phyloP scores from a whole-genome alignment of 495 filamentous ascomycete species.

The Hyaloscypha finlandica region DNA sequence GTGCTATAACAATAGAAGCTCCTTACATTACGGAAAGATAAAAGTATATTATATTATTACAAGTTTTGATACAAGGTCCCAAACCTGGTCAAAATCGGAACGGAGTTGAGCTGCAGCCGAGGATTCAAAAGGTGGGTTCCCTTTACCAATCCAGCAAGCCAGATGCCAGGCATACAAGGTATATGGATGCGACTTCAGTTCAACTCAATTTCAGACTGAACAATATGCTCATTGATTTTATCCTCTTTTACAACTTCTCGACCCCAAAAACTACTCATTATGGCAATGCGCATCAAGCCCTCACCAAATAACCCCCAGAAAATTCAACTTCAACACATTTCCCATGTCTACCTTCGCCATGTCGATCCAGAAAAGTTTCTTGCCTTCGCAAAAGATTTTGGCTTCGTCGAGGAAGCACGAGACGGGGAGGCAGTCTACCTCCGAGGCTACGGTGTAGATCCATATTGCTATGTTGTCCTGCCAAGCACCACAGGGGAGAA shows the following conservation, averaged over 20 bases:
- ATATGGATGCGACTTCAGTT: not conserved
- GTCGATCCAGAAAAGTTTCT: slow-evolving; percentile 26
- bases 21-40: no score
- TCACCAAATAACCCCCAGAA: not conserved
- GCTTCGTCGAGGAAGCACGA: slow-evolving; percentile 6
- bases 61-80: no score
- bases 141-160: not conserved
- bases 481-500: slow-evolving; percentile 41
- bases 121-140: not conserved
- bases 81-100: not conserved
- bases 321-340: slow-evolving; percentile 7
- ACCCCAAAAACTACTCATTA: not conserved
- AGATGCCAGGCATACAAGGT: not conserved
- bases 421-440: slow-evolving; percentile 51
- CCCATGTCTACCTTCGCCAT: slow-evolving; percentile 30
- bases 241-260: not conserved
- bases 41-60: no score
- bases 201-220: not conserved
- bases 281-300: not conserved
- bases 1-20: no score
- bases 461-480: slow-evolving; percentile 52
- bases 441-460: slow-evolving; percentile 58
- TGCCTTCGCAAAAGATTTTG: slow-evolving; percentile 29
- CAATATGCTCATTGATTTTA: not conserved
- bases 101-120: not conserved